Evolutionary conservation across 148 eudicot species (phyloP).

Genomic region (Camellia sinensis): DNA sequence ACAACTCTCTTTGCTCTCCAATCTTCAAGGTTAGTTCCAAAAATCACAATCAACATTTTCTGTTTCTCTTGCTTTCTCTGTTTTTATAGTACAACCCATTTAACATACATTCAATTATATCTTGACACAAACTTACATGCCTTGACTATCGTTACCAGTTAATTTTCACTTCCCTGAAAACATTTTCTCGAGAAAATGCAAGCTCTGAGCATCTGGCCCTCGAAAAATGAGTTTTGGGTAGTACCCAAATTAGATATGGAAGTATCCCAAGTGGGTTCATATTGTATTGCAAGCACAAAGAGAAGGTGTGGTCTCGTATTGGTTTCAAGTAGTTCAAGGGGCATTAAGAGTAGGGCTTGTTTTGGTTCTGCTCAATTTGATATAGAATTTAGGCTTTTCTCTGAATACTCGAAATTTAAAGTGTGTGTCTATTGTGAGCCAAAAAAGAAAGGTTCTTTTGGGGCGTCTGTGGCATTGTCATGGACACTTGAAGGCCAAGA

Average conservation of each 20-base stretch:
- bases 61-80: not conserved
- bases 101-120: not conserved
- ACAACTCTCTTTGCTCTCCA: not conserved
- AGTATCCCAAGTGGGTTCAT: constrained; percentile 24
- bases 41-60: not conserved
- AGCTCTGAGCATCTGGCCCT: constrained; percentile 55
- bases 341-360: constrained; percentile 19
- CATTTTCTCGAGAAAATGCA: constrained; percentile 47
- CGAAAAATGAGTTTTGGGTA: constrained; percentile 39
- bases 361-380: constrained; percentile 17
- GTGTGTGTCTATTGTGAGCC: constrained; percentile 17
- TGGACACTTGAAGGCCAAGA: constrained; percentile 51
- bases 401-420: constrained; percentile 18
- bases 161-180: constrained; percentile 1
- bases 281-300: constrained; percentile 29
- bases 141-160: constrained; percentile 2
- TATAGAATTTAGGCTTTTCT: constrained; percentile 24
- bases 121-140: constrained; percentile 7
- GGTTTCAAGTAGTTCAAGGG: constrained; percentile 24
- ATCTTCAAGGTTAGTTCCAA: constrained; percentile 6
- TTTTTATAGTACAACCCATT: not conserved
- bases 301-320: constrained; percentile 28
- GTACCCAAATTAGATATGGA: constrained; percentile 41
- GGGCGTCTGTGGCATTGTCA: constrained; percentile 35
- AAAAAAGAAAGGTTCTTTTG: constrained; percentile 19